Evolutionary conservation across 177 flowering plant species (phyloP).

Genomic region (Telopea speciosissima): DNA sequence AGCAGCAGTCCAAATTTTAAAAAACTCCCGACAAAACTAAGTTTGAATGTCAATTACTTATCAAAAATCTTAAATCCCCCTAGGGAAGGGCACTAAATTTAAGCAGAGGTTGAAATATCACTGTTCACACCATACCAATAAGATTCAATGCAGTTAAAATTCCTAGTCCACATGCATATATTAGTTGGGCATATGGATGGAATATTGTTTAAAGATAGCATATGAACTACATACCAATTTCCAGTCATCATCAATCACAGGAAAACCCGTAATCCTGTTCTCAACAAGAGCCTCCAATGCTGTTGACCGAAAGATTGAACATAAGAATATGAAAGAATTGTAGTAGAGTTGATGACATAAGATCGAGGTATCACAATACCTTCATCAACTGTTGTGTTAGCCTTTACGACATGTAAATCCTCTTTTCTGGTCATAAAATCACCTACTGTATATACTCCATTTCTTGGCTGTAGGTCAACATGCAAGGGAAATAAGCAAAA

Average conservation of each 20-base stretch:
- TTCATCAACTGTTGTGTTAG: slow-evolving; percentile 80
- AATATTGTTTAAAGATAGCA: not conserved
- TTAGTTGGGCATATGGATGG: not conserved
- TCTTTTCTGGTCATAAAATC: slow-evolving; percentile 83
- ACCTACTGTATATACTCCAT: slow-evolving; percentile 55
- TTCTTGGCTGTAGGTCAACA: slow-evolving; percentile 34
- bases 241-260: slow-evolving; percentile 87
- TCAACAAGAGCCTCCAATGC: slow-evolving; percentile 74
- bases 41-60: not conserved
- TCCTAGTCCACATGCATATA: not conserved
- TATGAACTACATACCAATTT: slow-evolving; percentile 48
- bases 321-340: slow-evolving; percentile 7
- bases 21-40: not conserved
- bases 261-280: slow-evolving; percentile 77
- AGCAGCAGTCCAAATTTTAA: not conserved
- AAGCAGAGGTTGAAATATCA: not conserved
- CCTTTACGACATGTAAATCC: slow-evolving; percentile 56
- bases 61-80: not conserved
- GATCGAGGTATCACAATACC: slow-evolving; percentile 32
- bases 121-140: not conserved
- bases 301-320: slow-evolving; percentile 25
- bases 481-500: not conserved
- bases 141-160: not conserved
- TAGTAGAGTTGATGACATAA: not conserved
- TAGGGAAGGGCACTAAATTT: not conserved